Conservation (phyloP, 805 yeast genomes). For the Metschnikowia colocasiae region DNA sequence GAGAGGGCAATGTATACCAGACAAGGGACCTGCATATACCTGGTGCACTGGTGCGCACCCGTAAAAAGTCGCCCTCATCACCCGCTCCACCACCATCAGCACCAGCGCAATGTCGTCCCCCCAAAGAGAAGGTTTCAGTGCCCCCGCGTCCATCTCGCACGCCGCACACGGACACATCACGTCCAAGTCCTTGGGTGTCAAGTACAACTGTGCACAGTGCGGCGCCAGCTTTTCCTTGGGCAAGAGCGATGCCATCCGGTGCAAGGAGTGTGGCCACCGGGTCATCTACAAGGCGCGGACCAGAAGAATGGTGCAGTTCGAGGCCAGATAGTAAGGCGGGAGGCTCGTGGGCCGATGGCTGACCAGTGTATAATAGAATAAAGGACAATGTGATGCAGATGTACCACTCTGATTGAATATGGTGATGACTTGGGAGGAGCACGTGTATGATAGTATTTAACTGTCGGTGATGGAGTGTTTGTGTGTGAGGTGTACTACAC, state of each 20-base stretch:
- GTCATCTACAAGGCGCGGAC: slow-evolving; percentile 96
- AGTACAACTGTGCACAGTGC: slow-evolving; percentile 95
- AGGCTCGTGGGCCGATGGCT: too few species aligned
- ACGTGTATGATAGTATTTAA: too few species aligned
- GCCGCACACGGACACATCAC: slow-evolving; percentile 82
- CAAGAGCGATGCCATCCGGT: slow-evolving; percentile 94
- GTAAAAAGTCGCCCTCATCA: slow-evolving; percentile 1
- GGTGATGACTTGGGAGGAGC: too few species aligned
- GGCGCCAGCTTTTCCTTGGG: slow-evolving; percentile 83
- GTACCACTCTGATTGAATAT: too few species aligned
- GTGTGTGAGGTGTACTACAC: too few species aligned
- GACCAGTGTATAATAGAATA: too few species aligned
- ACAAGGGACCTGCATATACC: not conserved
- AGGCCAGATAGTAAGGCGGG: slow-evolving; percentile 27
- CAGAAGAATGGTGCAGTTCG: slow-evolving; percentile 79
- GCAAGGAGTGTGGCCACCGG: slow-evolving; percentile 98
- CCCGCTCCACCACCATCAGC: not conserved
- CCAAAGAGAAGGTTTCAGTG: slow-evolving; percentile 84
- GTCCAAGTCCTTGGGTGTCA: slow-evolving; percentile 69
- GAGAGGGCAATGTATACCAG: too few species aligned
- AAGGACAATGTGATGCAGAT: too few species aligned
- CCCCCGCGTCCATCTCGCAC: slow-evolving; percentile 66
- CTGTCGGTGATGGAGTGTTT: too few species aligned
- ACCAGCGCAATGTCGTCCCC: slow-evolving; percentile 36
- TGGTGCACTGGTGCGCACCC: not conserved